Base-by-base conservation (phyloP, 352 stramenopile genomes). In the Globisporangium lucens region DNA sequence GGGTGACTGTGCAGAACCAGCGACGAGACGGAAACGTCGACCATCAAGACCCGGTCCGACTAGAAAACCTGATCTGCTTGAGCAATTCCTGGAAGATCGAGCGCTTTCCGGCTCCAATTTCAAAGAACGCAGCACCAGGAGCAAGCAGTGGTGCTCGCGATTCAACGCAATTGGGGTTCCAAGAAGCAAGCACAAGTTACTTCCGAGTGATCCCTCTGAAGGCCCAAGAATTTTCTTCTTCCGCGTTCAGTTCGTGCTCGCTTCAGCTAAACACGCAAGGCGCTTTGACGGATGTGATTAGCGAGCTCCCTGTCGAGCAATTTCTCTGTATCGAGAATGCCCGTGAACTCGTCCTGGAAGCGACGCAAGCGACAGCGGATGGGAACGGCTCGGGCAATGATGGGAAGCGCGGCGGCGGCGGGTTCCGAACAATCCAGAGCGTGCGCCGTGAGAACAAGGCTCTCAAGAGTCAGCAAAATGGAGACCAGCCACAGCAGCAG, bases 401-500 rank as follows among this genome's bases (percentile, higher is more conserved):
- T 12, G 60, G 60, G n/a, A 85, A 83, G 56, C 75, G 74, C 56
- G 68, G 66, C 53, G 68, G 66, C 57, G 82, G 82, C 10, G 86
- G 86, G 2, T 85, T 95, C 8, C 86, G 88, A 12, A 91, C 88
- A 9, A 95, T 95, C 67, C 88, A 95, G 68, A 95, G 88, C 67
- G 88, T 95, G 27, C 77, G 88, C 46, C 81, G 88, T 55, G 84
- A 93, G 65, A 95, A 95, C 76, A 94, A 94, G 70, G 83, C 87
- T 8, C 49, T 89, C 33, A 90, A 90, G 49, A 69, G 30, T 12
- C 33, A 47, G 24, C 67, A 67, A 29, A 52, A 71, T 30, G 57
- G 22, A 1, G 58, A 65, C 0, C 36, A 67, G 17, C 17, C 20
- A 41, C 30, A 29, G 1, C 41, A 66, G 17, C 36, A 30, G 43